A percentile compares a stretch with the other conserved stretches of the same genome.
Conservation (phyloP, 1,284 basidiomycete genomes). For the Ganoderma meredithae region DNA sequence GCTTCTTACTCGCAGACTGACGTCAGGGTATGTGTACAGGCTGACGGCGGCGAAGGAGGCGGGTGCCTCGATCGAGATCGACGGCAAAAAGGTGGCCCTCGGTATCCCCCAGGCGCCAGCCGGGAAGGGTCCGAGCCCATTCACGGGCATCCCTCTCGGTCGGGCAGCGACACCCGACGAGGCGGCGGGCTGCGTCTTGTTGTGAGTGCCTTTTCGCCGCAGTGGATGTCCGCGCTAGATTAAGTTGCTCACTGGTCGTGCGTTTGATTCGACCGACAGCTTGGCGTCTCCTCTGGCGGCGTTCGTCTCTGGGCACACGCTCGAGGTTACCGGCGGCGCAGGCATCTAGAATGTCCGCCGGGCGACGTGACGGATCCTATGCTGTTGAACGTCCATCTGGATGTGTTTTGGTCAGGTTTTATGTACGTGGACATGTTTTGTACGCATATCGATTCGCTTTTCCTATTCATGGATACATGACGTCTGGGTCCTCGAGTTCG, state of each 20-base stretch:
- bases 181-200: conserved; percentile 75
- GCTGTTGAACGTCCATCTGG: neutral
- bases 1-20: neutral
- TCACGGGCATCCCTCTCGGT: conserved; percentile 72
- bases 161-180: conserved; percentile 81
- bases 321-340: conserved; percentile 81
- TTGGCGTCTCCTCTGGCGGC: conserved; percentile 80
- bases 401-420: neutral
- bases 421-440: neutral
- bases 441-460: neutral
- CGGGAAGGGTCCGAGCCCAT: conserved; percentile 41
- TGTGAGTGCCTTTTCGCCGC: conserved; percentile 54
- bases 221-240: neutral
- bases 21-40: conserved; percentile 19
- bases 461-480: conserved; percentile 3
- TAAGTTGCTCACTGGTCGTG: conserved; percentile 17
- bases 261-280: conserved; percentile 45
- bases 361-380: neutral
- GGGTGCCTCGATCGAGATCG: conserved; percentile 80
- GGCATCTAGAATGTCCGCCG: conserved; percentile 57
- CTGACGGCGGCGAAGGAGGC: conserved; percentile 69
- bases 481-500: neutral
- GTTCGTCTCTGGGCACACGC: conserved; percentile 83
- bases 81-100: conserved; percentile 84
- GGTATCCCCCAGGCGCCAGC: conserved; percentile 67